Evolutionary conservation across 2,329 filamentous ascomycete genomes (phyloP).

Genomic region (Fusarium annulatum): DNA sequence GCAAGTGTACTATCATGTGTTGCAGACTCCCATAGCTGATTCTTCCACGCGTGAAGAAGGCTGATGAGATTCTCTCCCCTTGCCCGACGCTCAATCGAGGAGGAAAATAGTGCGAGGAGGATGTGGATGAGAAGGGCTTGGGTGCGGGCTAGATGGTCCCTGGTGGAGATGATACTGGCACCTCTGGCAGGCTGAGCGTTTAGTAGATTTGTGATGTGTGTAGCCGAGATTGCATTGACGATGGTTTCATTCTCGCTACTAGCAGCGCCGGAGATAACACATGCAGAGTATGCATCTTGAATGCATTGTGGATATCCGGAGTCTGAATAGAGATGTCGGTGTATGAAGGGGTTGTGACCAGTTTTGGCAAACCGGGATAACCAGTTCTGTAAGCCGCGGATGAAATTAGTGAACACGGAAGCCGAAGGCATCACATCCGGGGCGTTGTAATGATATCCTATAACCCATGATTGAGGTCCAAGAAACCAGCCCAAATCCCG

Average conservation of each 20-base stretch:
- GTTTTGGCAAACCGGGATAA: background rate
- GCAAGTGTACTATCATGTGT: no score
- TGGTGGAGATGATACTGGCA: no score
- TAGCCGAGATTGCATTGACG: background rate
- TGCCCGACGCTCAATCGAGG: no score
- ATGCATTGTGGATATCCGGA: background rate
- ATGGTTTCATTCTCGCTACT: background rate
- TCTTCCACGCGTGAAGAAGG: no score
- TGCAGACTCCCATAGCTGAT: no score
- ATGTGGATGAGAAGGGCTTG: no score
- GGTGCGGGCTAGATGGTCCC: no score
- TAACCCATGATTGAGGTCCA: background rate
- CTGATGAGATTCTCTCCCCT: no score
- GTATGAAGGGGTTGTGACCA: background rate
- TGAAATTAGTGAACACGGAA: background rate
- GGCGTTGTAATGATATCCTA: background rate
- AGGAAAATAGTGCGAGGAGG: no score
- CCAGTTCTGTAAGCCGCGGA: background rate
- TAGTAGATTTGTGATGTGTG: no score
- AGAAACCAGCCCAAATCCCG: background rate
- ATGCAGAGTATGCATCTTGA: background rate
- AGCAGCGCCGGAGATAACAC: background rate
- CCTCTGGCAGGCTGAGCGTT: no score
- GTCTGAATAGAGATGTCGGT: background rate
- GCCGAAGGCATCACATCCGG: background rate